Evolutionary conservation across 345 rosid genomes (phyloP), one percentile per base, ranked within the genome.

Genomic region (Eucalyptus sp.): DNA sequence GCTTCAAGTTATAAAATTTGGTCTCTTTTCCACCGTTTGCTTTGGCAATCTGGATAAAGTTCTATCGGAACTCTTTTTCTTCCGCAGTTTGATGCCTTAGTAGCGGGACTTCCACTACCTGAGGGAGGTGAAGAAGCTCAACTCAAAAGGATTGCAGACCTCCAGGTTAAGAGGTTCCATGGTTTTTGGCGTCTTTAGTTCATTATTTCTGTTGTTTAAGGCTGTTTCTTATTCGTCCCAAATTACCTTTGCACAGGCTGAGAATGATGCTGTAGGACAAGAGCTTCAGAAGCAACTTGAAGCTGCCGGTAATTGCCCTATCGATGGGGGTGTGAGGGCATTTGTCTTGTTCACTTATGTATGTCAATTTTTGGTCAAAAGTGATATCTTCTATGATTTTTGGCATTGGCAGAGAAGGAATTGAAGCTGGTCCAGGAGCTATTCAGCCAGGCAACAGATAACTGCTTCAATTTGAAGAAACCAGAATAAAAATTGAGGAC

Each of bases 111-210:
- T 89, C 99, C 99, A 29, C 91, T 97, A 90, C 88, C 96, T 4
- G 97, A 96, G 91, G 98, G 97, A 88, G 98, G 98, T 52, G 99
- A 97, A 93, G 98, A 95, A 93, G 98, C 95, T 92, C 99, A 97
- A 91, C 90, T 96, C 87, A 94, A 94, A 93, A 94, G 94, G 92
- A 97, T 97, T 86, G 95, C 96, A 1, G 92, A 98, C 90, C 95
- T 96, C 41, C 98, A 96, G 96, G 99, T 95, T 44, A 37, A 71
- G 83, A 71, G 7, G 46, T 10, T 10, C 52, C 31, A 60, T 88
- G 41, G 27, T 46, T 31, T 4, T 29, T 20, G 44, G 16, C 43
- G 3, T 33, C 81, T 52, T 87, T 51, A 58, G 50, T 25, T 87
- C 64, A 27, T 49, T 17, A 3, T 33, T 56, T 85, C 6, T 41